Percentiles rank a stretch among this genome's conserved stretches.
Evolutionary conservation across 2,329 filamentous ascomycete species (phyloP).

Genomic region (Apiospora marii): DNA sequence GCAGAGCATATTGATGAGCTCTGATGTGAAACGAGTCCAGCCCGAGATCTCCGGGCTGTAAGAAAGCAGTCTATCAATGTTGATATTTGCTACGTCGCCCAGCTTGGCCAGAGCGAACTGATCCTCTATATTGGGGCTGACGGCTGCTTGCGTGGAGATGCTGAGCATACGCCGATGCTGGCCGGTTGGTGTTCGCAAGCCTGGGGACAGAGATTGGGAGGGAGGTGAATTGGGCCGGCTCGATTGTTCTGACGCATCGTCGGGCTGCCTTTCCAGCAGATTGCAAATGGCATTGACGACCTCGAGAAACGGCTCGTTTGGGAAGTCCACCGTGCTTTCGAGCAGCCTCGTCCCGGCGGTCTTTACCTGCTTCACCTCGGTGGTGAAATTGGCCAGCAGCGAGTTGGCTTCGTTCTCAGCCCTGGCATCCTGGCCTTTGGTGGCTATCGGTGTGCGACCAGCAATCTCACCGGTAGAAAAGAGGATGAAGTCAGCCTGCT

Average conservation of each 20-base stretch:
- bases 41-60: slow-evolving; percentile 74
- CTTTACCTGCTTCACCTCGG: slow-evolving; percentile 88
- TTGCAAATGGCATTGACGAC: slow-evolving; percentile 79
- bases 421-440: slow-evolving; percentile 54
- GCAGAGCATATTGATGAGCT: slow-evolving; percentile 60
- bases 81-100: slow-evolving; percentile 76
- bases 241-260: slow-evolving; percentile 40
- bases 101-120: slow-evolving; percentile 77
- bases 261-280: slow-evolving; percentile 62
- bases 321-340: slow-evolving; percentile 92
- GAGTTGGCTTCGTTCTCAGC: slow-evolving; percentile 59
- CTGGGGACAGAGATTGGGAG: slow-evolving; percentile 45
- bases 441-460: slow-evolving; percentile 58
- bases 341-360: slow-evolving; percentile 85
- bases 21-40: slow-evolving; percentile 72
- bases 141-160: slow-evolving; percentile 52
- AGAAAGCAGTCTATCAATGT: slow-evolving; percentile 76
- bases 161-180: slow-evolving; percentile 57
- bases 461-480: slow-evolving; percentile 67
- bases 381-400: slow-evolving; percentile 72
- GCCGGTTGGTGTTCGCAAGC: slow-evolving; percentile 39
- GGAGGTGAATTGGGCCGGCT: slow-evolving; percentile 48
- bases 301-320: slow-evolving; percentile 80
- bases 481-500: slow-evolving; percentile 90
- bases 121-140: slow-evolving; percentile 66